These are phyloP conservation scores for Candida boleticola DNA, from an alignment of 805 yeast genomes.

Conservation along the genomic window DNA sequence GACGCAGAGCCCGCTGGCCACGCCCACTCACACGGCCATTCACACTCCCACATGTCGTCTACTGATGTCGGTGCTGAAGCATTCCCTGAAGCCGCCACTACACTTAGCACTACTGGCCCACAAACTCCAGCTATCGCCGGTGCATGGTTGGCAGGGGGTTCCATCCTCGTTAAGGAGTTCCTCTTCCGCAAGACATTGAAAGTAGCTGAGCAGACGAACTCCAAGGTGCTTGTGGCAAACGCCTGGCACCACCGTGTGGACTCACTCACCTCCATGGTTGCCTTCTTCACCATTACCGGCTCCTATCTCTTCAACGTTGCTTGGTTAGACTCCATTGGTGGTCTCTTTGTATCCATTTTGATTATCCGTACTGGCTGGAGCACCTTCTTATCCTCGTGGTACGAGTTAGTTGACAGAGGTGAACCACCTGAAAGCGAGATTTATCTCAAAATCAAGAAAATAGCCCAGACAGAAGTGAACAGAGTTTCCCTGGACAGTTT, in stretches of 20 bases:
- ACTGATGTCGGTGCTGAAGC: constrained; percentile 11
- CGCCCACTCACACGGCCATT: constrained; percentile 24
- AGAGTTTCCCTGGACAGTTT: constrained; percentile 31
- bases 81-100: constrained; percentile 8
- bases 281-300: constrained; percentile 80
- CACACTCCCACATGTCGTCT: constrained; percentile 22
- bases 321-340: constrained; percentile 93
- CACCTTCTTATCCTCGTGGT: constrained; percentile 66
- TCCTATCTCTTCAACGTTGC: constrained; percentile 75
- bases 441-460: constrained; percentile 40
- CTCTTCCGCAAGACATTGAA: constrained; percentile 78
- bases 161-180: constrained; percentile 85
- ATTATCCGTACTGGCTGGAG: constrained; percentile 82
- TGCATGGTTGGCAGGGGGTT: constrained; percentile 92
- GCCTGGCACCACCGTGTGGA: constrained; percentile 99
- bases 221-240: constrained; percentile 89
- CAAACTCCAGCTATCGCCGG: constrained; percentile 70
- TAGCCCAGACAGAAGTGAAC: constrained; percentile 32
- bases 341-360: constrained; percentile 76
- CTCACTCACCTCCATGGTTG: constrained; percentile 87
- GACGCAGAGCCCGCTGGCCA: constrained; percentile 16
- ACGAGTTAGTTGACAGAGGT: constrained; percentile 78
- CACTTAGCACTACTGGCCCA: constrained; percentile 3
- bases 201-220: constrained; percentile 73
- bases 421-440: constrained; percentile 49